Base-by-base conservation (phyloP, 1,284 basidiomycete species). In the Austroboletus niveus region DNA sequence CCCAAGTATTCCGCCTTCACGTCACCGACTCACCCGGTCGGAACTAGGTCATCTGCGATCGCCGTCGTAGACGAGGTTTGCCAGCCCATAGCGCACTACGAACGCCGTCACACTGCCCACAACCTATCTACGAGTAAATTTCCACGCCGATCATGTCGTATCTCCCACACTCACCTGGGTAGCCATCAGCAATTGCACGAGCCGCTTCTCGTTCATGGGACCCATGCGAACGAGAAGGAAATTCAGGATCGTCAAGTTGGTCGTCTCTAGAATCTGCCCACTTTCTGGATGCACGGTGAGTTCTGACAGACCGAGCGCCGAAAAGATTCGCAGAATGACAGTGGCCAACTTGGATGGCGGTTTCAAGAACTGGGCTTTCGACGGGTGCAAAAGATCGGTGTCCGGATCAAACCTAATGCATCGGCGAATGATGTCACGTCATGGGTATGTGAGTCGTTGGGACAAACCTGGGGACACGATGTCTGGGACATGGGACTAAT, bases 401-500 rank as follows among this genome's bases (percentile, higher is more conserved):
- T 82, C 72, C 4, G 75, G 64, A 62, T 95, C 84, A 64, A 90
- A 88, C 57, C 92, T 94, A 56, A 45, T 5, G 2, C 43, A 14
- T 12, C 49, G 10, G 4, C 27, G 36, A n/a, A 20, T 49, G 49
- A 50, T 52, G 47, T 38, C 41, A 32, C 15, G 42, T 27, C 20
- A 42, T n/a, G 43, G n/a, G 45, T 12, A 20, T 9, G 47, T 29
- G 15, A 15, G 12, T 22, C 27, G 20, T 8, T 4, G 10, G 11
- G 44, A 49, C 61, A 22, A 65, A 93, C 91, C 83, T 81, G 48
- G 97, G 97, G 14, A 99, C 79, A 30, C 97, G 82, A 72, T 99
- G 97, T 41, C 97, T 76, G 2, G 97, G 97, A 64, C 94, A 98
- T 0, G 90, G 89, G 8, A 99, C 91, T 9, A 99, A 70, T 1